Evolutionary conservation across 2,329 filamentous ascomycete genomes (phyloP).

Genomic region (Fonsecaea nubica): DNA sequence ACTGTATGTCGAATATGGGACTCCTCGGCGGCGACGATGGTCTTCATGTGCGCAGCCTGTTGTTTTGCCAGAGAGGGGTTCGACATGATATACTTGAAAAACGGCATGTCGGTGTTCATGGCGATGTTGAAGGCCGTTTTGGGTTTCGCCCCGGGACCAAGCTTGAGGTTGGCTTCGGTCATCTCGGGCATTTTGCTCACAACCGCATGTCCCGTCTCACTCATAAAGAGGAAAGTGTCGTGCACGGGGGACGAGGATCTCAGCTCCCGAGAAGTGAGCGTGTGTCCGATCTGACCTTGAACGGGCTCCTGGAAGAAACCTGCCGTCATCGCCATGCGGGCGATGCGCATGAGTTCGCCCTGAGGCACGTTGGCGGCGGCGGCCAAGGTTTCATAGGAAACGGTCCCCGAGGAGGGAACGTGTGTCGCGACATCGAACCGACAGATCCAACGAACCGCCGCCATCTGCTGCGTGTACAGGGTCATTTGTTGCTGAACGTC

Average conservation of each 20-base stretch:
- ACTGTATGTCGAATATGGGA: slow-evolving; percentile 9
- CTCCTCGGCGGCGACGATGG: slow-evolving; percentile 11
- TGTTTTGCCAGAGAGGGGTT: slow-evolving; percentile 11
- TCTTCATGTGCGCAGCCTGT: slow-evolving; percentile 18
- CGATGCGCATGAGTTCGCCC: neutral
- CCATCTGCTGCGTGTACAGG: slow-evolving; percentile 13
- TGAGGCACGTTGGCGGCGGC: slow-evolving; percentile 1
- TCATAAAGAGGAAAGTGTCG: slow-evolving; percentile 15
- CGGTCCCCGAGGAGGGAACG: neutral
- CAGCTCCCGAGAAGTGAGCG: slow-evolving; percentile 1
- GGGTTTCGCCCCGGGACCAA: neutral
- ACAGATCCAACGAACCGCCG: slow-evolving; percentile 10
- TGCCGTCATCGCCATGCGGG: slow-evolving; percentile 16
- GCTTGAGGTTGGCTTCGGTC: slow-evolving; percentile 9
- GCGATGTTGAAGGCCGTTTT: slow-evolving; percentile 13
- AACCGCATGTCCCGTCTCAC: slow-evolving; percentile 7
- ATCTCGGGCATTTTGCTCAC: slow-evolving; percentile 15
- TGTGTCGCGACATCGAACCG: slow-evolving; percentile 8
- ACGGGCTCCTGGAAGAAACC: slow-evolving; percentile 8
- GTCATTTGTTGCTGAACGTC: slow-evolving; percentile 20
- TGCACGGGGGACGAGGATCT: slow-evolving; percentile 7
- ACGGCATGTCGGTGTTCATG: slow-evolving; percentile 6
- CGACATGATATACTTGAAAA: slow-evolving; percentile 21
- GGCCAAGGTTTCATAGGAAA: neutral
- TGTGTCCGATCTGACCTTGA: slow-evolving; percentile 5